These are phyloP conservation scores for Daldinia concentrica DNA, from an alignment of 495 filamentous ascomycete species.

Conservation along the genomic window DNA sequence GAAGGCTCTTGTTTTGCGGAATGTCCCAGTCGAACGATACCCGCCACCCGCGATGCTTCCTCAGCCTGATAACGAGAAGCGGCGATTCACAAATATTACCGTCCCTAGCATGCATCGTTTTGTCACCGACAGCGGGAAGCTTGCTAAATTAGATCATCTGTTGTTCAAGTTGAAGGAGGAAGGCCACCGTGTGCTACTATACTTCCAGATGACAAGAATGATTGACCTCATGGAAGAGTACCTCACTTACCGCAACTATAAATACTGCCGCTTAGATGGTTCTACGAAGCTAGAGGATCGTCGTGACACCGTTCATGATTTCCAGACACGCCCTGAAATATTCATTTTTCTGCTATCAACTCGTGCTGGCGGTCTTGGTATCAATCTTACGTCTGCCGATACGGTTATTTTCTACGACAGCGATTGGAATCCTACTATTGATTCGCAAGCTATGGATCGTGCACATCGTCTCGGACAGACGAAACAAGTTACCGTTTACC, in stretches of 20 bases:
- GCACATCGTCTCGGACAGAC: constrained; percentile 98
- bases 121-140: constrained; percentile 96
- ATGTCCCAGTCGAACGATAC: constrained; percentile 70
- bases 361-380: constrained; percentile 95
- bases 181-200: constrained; percentile 94
- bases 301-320: constrained; percentile 94
- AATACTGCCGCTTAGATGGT: constrained; percentile 95
- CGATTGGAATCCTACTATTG: constrained; percentile 99
- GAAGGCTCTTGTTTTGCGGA: constrained; percentile 73
- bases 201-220: constrained; percentile 99
- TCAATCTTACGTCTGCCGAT: constrained; percentile 90
- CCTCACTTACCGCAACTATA: constrained; percentile 97
- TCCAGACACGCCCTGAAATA: constrained; percentile 90
- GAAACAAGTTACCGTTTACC: constrained; percentile 94
- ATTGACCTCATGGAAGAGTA: constrained; percentile 99
- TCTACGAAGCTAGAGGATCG: constrained; percentile 98
- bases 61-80: constrained; percentile 77
- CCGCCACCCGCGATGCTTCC: constrained; percentile 74
- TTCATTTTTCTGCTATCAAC: constrained; percentile 97
- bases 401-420: constrained; percentile 99
- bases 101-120: constrained; percentile 99
- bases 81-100: constrained; percentile 85
- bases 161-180: constrained; percentile 88
- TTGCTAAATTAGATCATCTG: constrained; percentile 89
- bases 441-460: constrained; percentile 98